Percentiles rank a stretch among this genome's conserved stretches.
Conservation (phyloP, 2,329 filamentous ascomycete species). For the Fusarium sp. region DNA sequence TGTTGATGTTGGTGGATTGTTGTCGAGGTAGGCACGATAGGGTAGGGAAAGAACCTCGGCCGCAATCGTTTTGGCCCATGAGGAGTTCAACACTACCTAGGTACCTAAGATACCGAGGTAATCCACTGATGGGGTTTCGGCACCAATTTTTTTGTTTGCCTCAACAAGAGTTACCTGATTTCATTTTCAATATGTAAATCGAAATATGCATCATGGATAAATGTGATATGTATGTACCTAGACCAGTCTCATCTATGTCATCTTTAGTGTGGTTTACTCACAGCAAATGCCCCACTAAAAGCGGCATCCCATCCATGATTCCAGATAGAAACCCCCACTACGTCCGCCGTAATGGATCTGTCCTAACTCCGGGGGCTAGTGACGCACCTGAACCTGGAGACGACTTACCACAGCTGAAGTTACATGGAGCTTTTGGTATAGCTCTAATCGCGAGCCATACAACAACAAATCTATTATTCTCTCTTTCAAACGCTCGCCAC, state of each 20-base stretch:
- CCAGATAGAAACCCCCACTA: constrained; percentile 37
- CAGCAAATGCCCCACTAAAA: neutral
- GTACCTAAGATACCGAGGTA: neutral
- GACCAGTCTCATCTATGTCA: no score
- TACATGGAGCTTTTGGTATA: constrained; percentile 48
- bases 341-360: constrained; percentile 30
- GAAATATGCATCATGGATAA: neutral
- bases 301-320: constrained; percentile 8
- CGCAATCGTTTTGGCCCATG: neutral
- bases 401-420: constrained; percentile 8
- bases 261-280: neutral
- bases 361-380: constrained; percentile 49
- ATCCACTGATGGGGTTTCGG: neutral
- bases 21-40: neutral
- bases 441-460: constrained; percentile 45
- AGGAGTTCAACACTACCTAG: neutral
- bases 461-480: constrained; percentile 15
- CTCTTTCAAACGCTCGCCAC: neutral
- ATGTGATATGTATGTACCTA: neutral
- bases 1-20: neutral
- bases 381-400: constrained; percentile 42
- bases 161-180: neutral
- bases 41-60: neutral
- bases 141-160: neutral
- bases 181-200: neutral